phyloP scores from a whole-genome alignment of 1,284 basidiomycete genomes.

The Apiotrichum gracile region DNA sequence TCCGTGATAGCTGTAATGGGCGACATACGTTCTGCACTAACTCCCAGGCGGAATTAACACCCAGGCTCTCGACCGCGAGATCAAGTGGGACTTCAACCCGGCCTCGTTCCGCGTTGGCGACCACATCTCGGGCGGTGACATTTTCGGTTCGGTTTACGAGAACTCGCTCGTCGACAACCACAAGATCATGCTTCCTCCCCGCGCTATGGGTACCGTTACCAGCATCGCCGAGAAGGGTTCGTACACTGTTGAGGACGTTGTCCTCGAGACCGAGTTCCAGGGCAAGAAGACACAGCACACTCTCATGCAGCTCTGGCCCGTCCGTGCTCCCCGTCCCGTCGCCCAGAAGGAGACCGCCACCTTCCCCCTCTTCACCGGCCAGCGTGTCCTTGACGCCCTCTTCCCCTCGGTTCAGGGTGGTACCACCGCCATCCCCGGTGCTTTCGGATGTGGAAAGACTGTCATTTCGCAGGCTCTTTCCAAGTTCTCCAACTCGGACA shows the following conservation, averaged over 20 bases:
- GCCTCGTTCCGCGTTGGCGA: slow-evolving; percentile 80
- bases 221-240: slow-evolving; percentile 90
- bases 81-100: slow-evolving; percentile 97
- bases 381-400: slow-evolving; percentile 92
- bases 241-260: slow-evolving; percentile 90
- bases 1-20: too few relatives aligned
- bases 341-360: slow-evolving; percentile 91
- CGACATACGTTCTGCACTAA: too few relatives aligned
- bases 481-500: slow-evolving; percentile 99
- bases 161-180: slow-evolving; percentile 95
- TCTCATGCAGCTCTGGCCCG: slow-evolving; percentile 98
- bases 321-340: slow-evolving; percentile 92
- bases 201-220: slow-evolving; percentile 91
- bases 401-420: slow-evolving; percentile 99
- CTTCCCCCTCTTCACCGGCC: slow-evolving; percentile 88
- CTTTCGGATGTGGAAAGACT: slow-evolving; percentile 97
- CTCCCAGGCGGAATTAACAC: slow-evolving; percentile 79
- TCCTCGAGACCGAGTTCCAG: slow-evolving; percentile 96
- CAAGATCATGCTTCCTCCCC: slow-evolving; percentile 92
- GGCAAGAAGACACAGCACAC: slow-evolving; percentile 90
- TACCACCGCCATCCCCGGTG: slow-evolving; percentile 97
- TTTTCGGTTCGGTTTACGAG: slow-evolving; percentile 93
- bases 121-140: slow-evolving; percentile 93
- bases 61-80: slow-evolving; percentile 78
- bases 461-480: slow-evolving; percentile 95